Evolutionary conservation across 2,329 filamentous ascomycete species (phyloP), one percentile per base, ranked within the genome.

Genomic region (Malbranchea zuffiana): DNA sequence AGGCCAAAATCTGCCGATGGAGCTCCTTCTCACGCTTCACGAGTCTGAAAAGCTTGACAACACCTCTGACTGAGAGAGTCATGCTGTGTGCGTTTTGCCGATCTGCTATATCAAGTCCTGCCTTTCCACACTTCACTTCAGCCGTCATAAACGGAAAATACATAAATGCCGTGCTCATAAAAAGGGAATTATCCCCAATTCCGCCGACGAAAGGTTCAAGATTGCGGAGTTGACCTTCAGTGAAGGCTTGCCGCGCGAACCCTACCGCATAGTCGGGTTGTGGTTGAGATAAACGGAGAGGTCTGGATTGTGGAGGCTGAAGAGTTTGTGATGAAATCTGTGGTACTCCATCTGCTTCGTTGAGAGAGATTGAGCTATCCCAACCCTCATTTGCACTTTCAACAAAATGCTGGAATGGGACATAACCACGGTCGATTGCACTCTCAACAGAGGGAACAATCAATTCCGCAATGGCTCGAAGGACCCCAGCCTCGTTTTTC

Each of bases 321-420:
- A 6, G 32, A 17, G 32, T 11, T 37, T 24, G 16, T 19, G 24
- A 37, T 37, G n/a, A 26, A 21, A 20, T 16, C 10, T 4, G 12
- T 28, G 24, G 10, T 8, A 12, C 17, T 6, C n/a, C n/a, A n/a
- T n/a, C n/a, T n/a, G n/a, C n/a, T n/a, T n/a, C n/a, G n/a, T n/a
- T 29, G 3, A 67, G 18, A 5, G 62, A 54, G 24, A 63, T 51
- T 3, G 57, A 56, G 43, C 57, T 61, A 39, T 56, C 58, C 64
- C 63, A 68, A 36, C 50, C 52, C 48, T 66, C 55, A 43, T 67
- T 64, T 24, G 61, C 52, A 41, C 57, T 63, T 42, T 67, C 60
- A 11, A 49, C 48, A 5, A 68, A 41, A 43, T 32, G 2, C 54
- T 31, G 6, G 63, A 53, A 41, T 57, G 33, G 5, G 34, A 50